A percentile compares a stretch with the other conserved stretches of the same genome.
Conservation (phyloP, 768 basidiomycete species). For the Tricholoma flavovirens region DNA sequence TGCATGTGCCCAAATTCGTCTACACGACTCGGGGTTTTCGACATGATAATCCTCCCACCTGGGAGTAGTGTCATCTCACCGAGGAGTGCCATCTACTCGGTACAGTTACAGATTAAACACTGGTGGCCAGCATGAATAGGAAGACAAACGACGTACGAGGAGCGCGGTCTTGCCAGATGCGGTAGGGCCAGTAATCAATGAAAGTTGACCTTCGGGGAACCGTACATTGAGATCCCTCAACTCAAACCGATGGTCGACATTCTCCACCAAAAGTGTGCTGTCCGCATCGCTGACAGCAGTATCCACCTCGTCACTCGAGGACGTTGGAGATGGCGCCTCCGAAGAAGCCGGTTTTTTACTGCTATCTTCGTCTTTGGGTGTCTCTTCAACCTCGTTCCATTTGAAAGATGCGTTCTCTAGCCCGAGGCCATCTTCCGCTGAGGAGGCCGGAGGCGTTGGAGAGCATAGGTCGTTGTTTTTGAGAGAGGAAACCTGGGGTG, state of each 20-base stretch:
- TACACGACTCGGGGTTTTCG: constrained; percentile 54
- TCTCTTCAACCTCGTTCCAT: constrained; percentile 50
- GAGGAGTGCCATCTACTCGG: constrained; percentile 56
- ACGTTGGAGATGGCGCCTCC: not conserved
- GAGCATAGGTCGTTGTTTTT: constrained; percentile 33
- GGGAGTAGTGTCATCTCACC: constrained; percentile 61
- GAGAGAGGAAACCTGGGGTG: constrained; percentile 58
- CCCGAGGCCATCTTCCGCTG: constrained; percentile 41
- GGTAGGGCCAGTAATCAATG: constrained; percentile 72
- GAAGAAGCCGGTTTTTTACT: constrained; percentile 2
- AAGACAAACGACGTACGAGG: constrained; percentile 21
- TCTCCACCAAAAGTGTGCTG: constrained; percentile 16
- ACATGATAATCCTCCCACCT: constrained; percentile 53
- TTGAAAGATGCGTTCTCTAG: constrained; percentile 54
- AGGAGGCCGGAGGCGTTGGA: constrained; percentile 22
- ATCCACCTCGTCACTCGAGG: constrained; percentile 11
- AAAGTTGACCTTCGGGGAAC: constrained; percentile 70
- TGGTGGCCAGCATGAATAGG: not conserved
- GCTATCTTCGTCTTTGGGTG: constrained; percentile 9
- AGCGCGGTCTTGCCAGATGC: constrained; percentile 82
- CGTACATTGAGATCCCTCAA: constrained; percentile 57
- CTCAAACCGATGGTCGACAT: constrained; percentile 54
- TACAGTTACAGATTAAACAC: not conserved
- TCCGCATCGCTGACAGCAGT: constrained; percentile 18
- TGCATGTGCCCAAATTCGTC: constrained; percentile 60